Evolutionary conservation across 78 protist genomes (phyloP).

Genomic region (Tieghemostelium lacteum): DNA sequence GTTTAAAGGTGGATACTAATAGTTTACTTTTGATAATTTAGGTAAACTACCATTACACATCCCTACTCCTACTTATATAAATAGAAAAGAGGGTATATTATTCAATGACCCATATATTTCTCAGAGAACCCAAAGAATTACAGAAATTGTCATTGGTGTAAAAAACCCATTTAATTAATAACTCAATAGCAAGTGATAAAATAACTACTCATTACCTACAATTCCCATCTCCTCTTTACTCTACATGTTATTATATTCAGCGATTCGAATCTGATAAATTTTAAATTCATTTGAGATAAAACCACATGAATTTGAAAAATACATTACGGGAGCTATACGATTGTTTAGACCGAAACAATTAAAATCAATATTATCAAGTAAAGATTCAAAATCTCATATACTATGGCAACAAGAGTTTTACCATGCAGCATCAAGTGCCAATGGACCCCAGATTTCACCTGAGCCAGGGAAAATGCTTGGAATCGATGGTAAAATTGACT

Average conservation of each 20-base stretch:
- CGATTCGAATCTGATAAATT: neutral
- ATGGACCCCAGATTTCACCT: neutral
- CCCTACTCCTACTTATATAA: no score
- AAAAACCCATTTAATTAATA: neutral
- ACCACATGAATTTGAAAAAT: neutral
- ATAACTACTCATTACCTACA: neutral
- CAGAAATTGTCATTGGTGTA: neutral
- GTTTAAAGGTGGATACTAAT: no score
- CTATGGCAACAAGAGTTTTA: conserved; percentile 2
- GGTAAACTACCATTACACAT: no score
- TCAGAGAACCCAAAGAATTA: no score
- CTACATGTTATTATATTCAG: neutral
- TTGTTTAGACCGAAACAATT: neutral
- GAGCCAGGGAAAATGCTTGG: neutral
- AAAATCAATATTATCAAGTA: neutral
- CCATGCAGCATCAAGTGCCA: neutral
- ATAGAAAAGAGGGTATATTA: no score
- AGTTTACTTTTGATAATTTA: no score
- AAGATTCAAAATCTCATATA: neutral
- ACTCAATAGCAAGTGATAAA: neutral
- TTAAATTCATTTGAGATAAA: neutral
- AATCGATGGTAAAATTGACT: neutral
- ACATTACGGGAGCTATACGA: no score
- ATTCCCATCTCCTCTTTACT: neutral
- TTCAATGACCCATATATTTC: no score